phyloP scores from a whole-genome alignment of 2,329 filamentous ascomycete genomes.

The Fusarium mangiferae region DNA sequence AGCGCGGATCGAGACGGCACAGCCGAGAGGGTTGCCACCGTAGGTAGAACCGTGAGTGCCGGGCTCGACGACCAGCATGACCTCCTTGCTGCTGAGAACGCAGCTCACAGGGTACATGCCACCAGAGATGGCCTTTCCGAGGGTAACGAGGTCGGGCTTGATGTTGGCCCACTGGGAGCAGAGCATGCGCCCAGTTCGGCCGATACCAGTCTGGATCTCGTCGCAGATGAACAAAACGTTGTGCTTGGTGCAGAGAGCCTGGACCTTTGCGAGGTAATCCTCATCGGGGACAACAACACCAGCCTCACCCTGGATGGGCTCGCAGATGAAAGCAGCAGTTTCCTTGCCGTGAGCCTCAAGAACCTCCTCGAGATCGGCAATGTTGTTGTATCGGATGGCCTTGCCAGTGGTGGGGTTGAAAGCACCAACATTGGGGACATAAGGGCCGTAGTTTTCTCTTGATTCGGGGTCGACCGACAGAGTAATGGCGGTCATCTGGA shows the following conservation, averaged over 20 bases:
- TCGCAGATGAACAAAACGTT: conserved; percentile 97
- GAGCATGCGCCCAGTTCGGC: conserved; percentile 91
- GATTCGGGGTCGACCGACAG: conserved; percentile 96
- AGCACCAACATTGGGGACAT: conserved; percentile 88
- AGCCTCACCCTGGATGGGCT: conserved; percentile 78
- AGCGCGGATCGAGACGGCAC: conserved; percentile 93
- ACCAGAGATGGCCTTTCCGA: conserved; percentile 97
- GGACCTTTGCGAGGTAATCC: conserved; percentile 79
- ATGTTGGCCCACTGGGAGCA: conserved; percentile 95
- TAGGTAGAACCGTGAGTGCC: conserved; percentile 99
- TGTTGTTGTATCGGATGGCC: conserved; percentile 36
- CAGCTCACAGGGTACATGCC: conserved; percentile 99
- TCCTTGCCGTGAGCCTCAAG: conserved; percentile 35
- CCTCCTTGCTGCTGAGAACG: conserved; percentile 85
- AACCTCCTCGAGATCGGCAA: conserved; percentile 36
- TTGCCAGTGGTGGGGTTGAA: conserved; percentile 45
- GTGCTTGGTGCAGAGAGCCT: conserved; percentile 91
- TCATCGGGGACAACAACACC: conserved; percentile 93
- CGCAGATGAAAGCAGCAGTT: conserved; percentile 36
- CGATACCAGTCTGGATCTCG: conserved; percentile 98
- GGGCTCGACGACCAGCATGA: conserved; percentile 96
- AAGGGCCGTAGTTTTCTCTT: conserved; percentile 95
- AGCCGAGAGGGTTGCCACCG: conserved; percentile 94
- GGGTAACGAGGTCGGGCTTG: conserved; percentile 92
- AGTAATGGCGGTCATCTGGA: conserved; percentile 89